Evolutionary conservation across 2,329 filamentous ascomycete species (phyloP).

Genomic region (Nectriaceae sp.): DNA sequence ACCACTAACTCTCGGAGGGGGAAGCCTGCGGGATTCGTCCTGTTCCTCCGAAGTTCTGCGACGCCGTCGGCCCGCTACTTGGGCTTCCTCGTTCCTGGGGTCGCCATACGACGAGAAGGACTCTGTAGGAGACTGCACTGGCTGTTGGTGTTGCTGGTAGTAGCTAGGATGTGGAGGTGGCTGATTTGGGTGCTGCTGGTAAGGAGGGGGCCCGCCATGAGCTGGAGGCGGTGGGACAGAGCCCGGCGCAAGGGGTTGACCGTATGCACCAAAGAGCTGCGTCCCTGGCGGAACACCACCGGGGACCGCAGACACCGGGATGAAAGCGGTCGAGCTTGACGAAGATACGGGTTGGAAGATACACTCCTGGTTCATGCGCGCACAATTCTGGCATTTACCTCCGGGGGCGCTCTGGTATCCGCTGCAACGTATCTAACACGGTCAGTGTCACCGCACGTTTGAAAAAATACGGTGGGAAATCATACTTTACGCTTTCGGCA

Average conservation of each 20-base stretch:
- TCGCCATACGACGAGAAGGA: slow-evolving; percentile 43
- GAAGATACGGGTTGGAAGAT: slow-evolving; percentile 62
- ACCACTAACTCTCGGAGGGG: slow-evolving; percentile 43
- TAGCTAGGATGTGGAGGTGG: slow-evolving; percentile 40
- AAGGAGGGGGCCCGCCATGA: slow-evolving; percentile 19
- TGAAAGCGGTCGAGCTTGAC: slow-evolving; percentile 57
- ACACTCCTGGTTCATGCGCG: slow-evolving; percentile 63
- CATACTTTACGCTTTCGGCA: slow-evolving; percentile 62
- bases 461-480: neutral
- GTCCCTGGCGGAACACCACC: slow-evolving; percentile 60
- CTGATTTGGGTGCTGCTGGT: slow-evolving; percentile 20
- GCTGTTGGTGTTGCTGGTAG: slow-evolving; percentile 41
- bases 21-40: slow-evolving; percentile 45
- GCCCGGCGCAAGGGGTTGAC: slow-evolving; percentile 51
- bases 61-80: slow-evolving; percentile 34
- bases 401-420: slow-evolving; percentile 60
- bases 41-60: slow-evolving; percentile 41
- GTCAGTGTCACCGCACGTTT: slow-evolving; percentile 7
- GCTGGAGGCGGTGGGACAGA: slow-evolving; percentile 20
- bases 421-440: slow-evolving; percentile 58
- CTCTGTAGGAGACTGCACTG: slow-evolving; percentile 47
- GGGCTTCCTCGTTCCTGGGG: slow-evolving; percentile 33
- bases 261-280: slow-evolving; percentile 58
- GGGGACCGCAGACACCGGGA: slow-evolving; percentile 59
- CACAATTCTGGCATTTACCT: slow-evolving; percentile 62